These are phyloP conservation scores for Oryza glaberrima DNA, from an alignment of 176 grass and related monocot genomes.

Conservation along the genomic window DNA sequence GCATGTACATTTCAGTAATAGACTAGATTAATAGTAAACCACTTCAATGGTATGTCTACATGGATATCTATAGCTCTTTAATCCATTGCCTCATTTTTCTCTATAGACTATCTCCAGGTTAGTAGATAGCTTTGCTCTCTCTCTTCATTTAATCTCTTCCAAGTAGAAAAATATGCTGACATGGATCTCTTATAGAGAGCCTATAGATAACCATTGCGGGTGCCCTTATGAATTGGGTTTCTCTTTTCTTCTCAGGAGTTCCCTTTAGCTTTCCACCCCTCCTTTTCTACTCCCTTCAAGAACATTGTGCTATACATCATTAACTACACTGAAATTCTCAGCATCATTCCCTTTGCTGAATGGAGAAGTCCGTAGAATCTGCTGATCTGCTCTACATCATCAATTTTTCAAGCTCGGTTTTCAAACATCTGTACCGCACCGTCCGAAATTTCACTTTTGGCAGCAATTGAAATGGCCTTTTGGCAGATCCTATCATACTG, in stretches of 20 bases:
- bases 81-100: too few species aligned
- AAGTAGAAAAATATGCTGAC: too few species aligned
- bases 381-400: slow-evolving; percentile 53
- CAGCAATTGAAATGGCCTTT: slow-evolving; percentile 32
- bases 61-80: too few species aligned
- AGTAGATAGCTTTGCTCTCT: too few species aligned
- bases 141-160: too few species aligned
- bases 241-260: slow-evolving; percentile 33
- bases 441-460: slow-evolving; percentile 53
- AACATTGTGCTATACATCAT: slow-evolving; percentile 9
- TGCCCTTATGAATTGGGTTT: slow-evolving; percentile 7
- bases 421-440: slow-evolving; percentile 48
- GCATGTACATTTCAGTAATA: too few species aligned
- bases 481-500: slow-evolving; percentile 45
- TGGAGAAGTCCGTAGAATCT: slow-evolving; percentile 41
- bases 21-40: too few species aligned
- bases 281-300: slow-evolving; percentile 26
- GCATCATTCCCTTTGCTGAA: slow-evolving; percentile 45
- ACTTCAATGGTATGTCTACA: too few species aligned
- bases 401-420: slow-evolving; percentile 44
- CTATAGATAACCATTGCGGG: too few species aligned
- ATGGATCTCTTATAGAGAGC: too few species aligned
- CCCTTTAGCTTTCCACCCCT: slow-evolving; percentile 37
- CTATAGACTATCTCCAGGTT: too few species aligned
- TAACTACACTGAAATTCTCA: slow-evolving; percentile 32